A percentile compares a stretch with the other conserved stretches of the same genome.
phyloP scores from a whole-genome alignment of 2,329 filamentous ascomycete species.

The Elsinoe perseae region DNA sequence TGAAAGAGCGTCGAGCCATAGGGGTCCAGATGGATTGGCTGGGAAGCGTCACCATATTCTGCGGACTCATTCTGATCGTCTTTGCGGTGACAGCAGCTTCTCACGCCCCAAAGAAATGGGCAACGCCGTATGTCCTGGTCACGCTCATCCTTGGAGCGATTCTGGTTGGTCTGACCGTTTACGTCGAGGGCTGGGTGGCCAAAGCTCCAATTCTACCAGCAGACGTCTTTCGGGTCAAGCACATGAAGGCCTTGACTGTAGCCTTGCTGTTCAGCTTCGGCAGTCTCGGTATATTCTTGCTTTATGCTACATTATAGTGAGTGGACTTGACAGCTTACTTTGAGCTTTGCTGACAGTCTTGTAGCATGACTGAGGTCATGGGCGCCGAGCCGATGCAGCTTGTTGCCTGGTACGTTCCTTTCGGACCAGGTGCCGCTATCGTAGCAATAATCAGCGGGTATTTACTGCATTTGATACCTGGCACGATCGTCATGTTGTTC shows the following conservation, averaged over 20 bases:
- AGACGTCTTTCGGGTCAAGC: conserved; percentile 29
- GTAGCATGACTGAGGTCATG: conserved; percentile 22
- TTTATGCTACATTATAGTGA: conserved; percentile 16
- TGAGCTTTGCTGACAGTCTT: conserved; percentile 15
- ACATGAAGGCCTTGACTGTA: conserved; percentile 28
- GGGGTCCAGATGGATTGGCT: conserved; percentile 33
- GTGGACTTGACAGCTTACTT: not conserved
- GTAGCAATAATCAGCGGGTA: conserved; percentile 27
- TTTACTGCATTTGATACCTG: conserved; percentile 27
- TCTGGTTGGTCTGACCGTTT: conserved; percentile 26
- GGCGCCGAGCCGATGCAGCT: conserved; percentile 21
- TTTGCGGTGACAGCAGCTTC: conserved; percentile 31
- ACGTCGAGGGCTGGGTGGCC: conserved; percentile 30
- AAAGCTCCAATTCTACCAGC: conserved; percentile 30
- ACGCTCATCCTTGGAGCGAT: conserved; percentile 26
- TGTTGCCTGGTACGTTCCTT: conserved; percentile 30
- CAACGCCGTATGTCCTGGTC: conserved; percentile 24
- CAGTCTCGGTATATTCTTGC: conserved; percentile 23
- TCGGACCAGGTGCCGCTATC: conserved; percentile 29
- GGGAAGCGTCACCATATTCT: conserved; percentile 29
- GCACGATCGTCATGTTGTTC: conserved; percentile 26
- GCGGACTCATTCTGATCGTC: conserved; percentile 29
- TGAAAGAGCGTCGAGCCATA: conserved; percentile 26
- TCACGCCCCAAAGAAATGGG: conserved; percentile 23
- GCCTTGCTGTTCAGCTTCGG: conserved; percentile 32